Evolutionary conservation across 2,329 filamentous ascomycete species (phyloP), one percentile per base, ranked within the genome.

Genomic region (Fusarium sp.): DNA sequence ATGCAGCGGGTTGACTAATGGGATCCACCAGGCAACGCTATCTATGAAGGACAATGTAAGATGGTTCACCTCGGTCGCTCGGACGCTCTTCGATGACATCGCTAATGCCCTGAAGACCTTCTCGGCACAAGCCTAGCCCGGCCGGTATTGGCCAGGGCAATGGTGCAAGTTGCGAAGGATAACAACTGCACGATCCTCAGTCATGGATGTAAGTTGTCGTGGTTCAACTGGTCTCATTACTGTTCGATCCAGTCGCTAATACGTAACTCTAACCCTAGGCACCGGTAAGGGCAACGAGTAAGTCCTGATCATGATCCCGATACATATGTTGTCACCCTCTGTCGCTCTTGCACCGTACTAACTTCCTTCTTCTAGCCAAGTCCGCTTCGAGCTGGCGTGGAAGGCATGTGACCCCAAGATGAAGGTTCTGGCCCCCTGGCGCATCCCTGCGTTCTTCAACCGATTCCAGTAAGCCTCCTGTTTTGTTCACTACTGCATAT

Each of bases 361-460:
- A 70, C 63, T 64, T 2, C 23, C 18, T 31, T 25, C 9, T 27
- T 34, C 34, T 68, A 79, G 77, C 61, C 80, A 82, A 64, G 78
- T 81, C 13, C 68, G 80, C 5, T 82, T 81, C 72, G 79, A 81
- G 61, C 66, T 81, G 2, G 78, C 78, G 9, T 80, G 71, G 65
- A 69, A 73, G 62, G 76, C 87, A 56, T 81, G 87, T 53, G 84
- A 91, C 80, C 89, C 66, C 44, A 81, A 81, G 65, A 90, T 91
- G 80, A 88, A 90, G 80, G 86, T 92, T 76, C 90, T 93, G 76
- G 90, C 90, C n/a, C 91, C 90, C 29, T 93, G 91, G 90, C 82
- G 91, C 71, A 80, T 90, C 67, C 88, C 89, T 38, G 84, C 86
- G 76, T 92, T 93, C 83, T 90, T 87, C 82, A 83, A 91, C 70